phyloP scores from a whole-genome alignment of 2,329 filamentous ascomycete genomes.

The Aspergillus clavatus region DNA sequence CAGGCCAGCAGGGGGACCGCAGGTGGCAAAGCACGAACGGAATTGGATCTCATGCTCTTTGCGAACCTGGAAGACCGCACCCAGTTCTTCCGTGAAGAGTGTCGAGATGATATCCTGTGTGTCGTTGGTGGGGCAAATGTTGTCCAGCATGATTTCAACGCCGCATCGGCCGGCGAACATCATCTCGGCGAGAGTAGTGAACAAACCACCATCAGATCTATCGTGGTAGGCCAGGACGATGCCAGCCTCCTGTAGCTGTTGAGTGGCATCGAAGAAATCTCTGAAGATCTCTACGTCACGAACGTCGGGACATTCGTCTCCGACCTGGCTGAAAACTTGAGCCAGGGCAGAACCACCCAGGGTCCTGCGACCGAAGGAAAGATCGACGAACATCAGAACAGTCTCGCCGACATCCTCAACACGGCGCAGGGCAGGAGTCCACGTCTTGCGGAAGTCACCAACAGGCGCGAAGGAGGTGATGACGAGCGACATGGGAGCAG shows the following conservation, averaged over 20 bases:
- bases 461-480: constrained; percentile 89
- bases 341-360: constrained; percentile 88
- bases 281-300: constrained; percentile 73
- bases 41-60: constrained; percentile 80
- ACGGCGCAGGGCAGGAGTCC: constrained; percentile 84
- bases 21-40: constrained; percentile 84
- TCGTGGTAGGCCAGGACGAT: constrained; percentile 93
- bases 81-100: constrained; percentile 94
- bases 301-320: constrained; percentile 79
- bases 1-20: constrained; percentile 73
- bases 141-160: constrained; percentile 77
- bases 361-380: constrained; percentile 73
- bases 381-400: constrained; percentile 82
- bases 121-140: constrained; percentile 54
- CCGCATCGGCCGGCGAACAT: constrained; percentile 95
- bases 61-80: constrained; percentile 91
- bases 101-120: constrained; percentile 64
- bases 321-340: constrained; percentile 81
- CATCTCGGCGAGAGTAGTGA: constrained; percentile 92
- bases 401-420: constrained; percentile 85
- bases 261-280: constrained; percentile 87
- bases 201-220: constrained; percentile 83
- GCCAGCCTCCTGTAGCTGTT: constrained; percentile 60
- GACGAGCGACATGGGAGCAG: constrained; percentile 82
- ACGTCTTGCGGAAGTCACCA: constrained; percentile 75